A percentile compares a stretch with the other conserved stretches of the same genome.
phyloP scores from a whole-genome alignment of 2,329 filamentous ascomycete genomes.

The Epichloe bromicola region DNA sequence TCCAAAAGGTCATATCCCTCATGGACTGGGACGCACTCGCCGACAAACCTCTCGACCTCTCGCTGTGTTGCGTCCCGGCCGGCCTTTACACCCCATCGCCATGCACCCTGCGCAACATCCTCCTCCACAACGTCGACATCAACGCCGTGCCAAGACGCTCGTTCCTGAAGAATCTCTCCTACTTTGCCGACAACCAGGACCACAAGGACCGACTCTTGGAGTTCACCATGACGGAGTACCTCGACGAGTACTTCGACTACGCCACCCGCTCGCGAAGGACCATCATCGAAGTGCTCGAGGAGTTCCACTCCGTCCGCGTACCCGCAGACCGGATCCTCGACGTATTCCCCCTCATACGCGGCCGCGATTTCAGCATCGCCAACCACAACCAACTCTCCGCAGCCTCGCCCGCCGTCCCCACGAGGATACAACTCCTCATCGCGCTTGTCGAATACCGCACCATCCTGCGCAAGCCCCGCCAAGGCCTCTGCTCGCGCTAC shows the following conservation, averaged over 20 bases:
- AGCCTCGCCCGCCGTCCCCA: conserved; percentile 14
- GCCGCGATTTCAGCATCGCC: conserved; percentile 87
- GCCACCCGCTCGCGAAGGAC: conserved; percentile 80
- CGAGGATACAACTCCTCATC: conserved; percentile 55
- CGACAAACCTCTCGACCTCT: conserved; percentile 51
- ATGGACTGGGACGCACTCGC: conserved; percentile 70
- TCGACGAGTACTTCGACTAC: conserved; percentile 93
- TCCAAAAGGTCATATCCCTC: conserved; percentile 60
- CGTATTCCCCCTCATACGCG: conserved; percentile 70
- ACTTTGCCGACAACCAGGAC: conserved; percentile 57
- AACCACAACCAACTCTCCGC: conserved; percentile 41
- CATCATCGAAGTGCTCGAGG: conserved; percentile 82
- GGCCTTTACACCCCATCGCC: conserved; percentile 24
- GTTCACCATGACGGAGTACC: conserved; percentile 64
- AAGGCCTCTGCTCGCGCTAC: conserved; percentile 86
- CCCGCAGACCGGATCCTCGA: conserved; percentile 60
- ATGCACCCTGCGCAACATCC: conserved; percentile 57
- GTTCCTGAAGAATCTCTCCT: conserved; percentile 68
- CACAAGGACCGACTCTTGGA: conserved; percentile 76
- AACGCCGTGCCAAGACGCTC: conserved; percentile 76
- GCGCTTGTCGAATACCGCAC: conserved; percentile 89
- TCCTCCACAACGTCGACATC: conserved; percentile 78
- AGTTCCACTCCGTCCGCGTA: conserved; percentile 75
- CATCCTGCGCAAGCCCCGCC: conserved; percentile 67
- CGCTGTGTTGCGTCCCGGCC: conserved; percentile 19